phyloP scores from a whole-genome alignment of 768 basidiomycete genomes.

The Lactifluus rugatus region DNA sequence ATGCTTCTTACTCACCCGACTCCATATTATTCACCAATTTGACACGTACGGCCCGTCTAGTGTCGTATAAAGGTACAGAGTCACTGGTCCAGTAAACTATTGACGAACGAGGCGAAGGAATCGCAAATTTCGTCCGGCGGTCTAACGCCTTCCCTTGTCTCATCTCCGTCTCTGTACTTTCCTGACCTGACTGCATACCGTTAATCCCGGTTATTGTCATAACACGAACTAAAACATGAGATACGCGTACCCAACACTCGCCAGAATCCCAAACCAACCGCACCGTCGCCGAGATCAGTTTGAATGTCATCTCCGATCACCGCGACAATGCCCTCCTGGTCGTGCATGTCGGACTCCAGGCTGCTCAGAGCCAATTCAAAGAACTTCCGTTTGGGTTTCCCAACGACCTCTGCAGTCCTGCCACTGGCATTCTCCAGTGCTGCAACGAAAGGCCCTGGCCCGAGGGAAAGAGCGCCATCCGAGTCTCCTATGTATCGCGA shows the following conservation, averaged over 20 bases:
- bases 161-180: slow-evolving; percentile 57
- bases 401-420: slow-evolving; percentile 42
- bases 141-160: slow-evolving; percentile 29
- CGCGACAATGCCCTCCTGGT: slow-evolving; percentile 30
- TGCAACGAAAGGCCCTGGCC: slow-evolving; percentile 60
- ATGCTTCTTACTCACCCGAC: neutral
- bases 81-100: slow-evolving; percentile 30
- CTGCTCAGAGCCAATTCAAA: slow-evolving; percentile 48
- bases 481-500: slow-evolving; percentile 39
- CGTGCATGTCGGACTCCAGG: slow-evolving; percentile 25
- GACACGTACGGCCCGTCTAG: slow-evolving; percentile 1
- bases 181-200: slow-evolving; percentile 47
- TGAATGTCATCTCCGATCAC: slow-evolving; percentile 61
- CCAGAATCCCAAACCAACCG: slow-evolving; percentile 49
- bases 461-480: slow-evolving; percentile 46
- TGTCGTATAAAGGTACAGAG: neutral
- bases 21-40: slow-evolving; percentile 5
- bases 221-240: neutral
- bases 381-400: slow-evolving; percentile 53
- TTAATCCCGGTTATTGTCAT: slow-evolving; percentile 5
- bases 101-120: slow-evolving; percentile 45
- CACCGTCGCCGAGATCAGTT: slow-evolving; percentile 56
- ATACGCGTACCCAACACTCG: slow-evolving; percentile 46
- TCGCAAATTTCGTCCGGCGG: slow-evolving; percentile 47
- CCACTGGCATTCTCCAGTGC: slow-evolving; percentile 50